Conservation (phyloP, 805 yeast species). For the Sugiyamaella marilandica region DNA sequence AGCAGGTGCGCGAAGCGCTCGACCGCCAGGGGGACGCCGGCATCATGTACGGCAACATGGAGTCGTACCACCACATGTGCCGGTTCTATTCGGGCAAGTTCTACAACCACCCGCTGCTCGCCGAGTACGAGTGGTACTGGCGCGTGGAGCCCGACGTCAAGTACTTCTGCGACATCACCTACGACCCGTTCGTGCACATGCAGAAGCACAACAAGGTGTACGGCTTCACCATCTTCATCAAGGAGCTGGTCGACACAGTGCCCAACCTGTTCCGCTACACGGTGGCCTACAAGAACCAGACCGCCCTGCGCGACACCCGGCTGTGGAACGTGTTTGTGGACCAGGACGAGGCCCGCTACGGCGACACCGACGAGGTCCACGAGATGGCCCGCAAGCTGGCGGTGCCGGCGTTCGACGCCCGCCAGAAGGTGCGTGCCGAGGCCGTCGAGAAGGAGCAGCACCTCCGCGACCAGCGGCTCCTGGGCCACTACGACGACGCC, state of each 20-base stretch:
- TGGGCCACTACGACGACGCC: slow-evolving; percentile 28
- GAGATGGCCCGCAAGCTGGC: slow-evolving; percentile 11
- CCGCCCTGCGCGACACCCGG: slow-evolving; percentile 48
- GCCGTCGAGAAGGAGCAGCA: slow-evolving; percentile 16
- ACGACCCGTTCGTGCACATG: slow-evolving; percentile 89
- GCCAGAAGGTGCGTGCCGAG: slow-evolving; percentile 15
- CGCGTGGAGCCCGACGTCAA: slow-evolving; percentile 91
- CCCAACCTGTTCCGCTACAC: slow-evolving; percentile 78
- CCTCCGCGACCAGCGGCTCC: slow-evolving; percentile 28
- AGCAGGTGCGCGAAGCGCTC: slow-evolving; percentile 51
- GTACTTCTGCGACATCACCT: slow-evolving; percentile 84
- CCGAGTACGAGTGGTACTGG: slow-evolving; percentile 86
- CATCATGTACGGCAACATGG: slow-evolving; percentile 77
- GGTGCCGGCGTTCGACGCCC: slow-evolving; percentile 14
- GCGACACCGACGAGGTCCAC: slow-evolving; percentile 3
- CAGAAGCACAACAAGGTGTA: slow-evolving; percentile 60
- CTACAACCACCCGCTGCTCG: slow-evolving; percentile 70
- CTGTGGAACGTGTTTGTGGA: slow-evolving; percentile 65
- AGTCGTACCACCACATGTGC: slow-evolving; percentile 91
- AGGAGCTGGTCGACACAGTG: slow-evolving; percentile 75
- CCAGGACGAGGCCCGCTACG: slow-evolving; percentile 16
- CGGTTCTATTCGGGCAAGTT: slow-evolving; percentile 84
- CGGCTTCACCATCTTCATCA: slow-evolving; percentile 77
- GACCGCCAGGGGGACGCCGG: slow-evolving; percentile 76
- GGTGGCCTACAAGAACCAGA: slow-evolving; percentile 50